A percentile compares a stretch with the other conserved stretches of the same genome.
phyloP scores from a whole-genome alignment of 2,329 filamentous ascomycete genomes.

The Xylaria hypoxylon region DNA sequence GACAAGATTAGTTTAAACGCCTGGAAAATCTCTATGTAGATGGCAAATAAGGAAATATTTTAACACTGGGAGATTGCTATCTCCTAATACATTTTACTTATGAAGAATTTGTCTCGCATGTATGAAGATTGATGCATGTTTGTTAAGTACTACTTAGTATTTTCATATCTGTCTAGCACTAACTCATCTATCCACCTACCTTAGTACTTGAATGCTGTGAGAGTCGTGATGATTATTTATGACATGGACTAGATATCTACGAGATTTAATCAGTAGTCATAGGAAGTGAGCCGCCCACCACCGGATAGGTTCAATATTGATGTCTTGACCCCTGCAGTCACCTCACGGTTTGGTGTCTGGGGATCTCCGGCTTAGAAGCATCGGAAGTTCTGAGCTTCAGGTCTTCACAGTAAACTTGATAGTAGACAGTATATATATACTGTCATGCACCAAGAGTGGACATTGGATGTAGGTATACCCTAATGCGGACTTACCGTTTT shows the following conservation, averaged over 20 bases:
- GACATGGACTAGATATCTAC: too few species aligned
- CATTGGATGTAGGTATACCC: background rate
- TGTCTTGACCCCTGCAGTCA: background rate
- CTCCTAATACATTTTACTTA: constrained; percentile 6
- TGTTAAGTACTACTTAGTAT: background rate
- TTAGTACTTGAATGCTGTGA: background rate
- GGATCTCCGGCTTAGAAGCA: background rate
- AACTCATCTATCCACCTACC: background rate
- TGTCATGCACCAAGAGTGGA: background rate
- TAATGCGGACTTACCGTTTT: constrained; percentile 8
- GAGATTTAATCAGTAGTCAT: too few species aligned
- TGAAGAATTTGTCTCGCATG: background rate
- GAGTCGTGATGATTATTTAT: background rate
- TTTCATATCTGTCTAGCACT: background rate
- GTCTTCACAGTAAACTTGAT: background rate
- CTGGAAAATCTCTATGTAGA: constrained; percentile 24
- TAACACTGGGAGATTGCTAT: constrained; percentile 4
- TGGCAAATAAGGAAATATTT: constrained; percentile 15
- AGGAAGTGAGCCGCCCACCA: background rate
- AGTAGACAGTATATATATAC: too few species aligned
- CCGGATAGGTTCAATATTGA: background rate
- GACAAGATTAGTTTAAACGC: constrained; percentile 18
- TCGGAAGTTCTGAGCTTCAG: background rate
- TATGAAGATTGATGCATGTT: background rate
- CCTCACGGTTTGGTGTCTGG: background rate